A percentile compares a stretch with the other conserved stretches of the same genome.
Evolutionary conservation across 2,329 filamentous ascomycete genomes (phyloP).

Genomic region (Davidsoniella eucalypti): DNA sequence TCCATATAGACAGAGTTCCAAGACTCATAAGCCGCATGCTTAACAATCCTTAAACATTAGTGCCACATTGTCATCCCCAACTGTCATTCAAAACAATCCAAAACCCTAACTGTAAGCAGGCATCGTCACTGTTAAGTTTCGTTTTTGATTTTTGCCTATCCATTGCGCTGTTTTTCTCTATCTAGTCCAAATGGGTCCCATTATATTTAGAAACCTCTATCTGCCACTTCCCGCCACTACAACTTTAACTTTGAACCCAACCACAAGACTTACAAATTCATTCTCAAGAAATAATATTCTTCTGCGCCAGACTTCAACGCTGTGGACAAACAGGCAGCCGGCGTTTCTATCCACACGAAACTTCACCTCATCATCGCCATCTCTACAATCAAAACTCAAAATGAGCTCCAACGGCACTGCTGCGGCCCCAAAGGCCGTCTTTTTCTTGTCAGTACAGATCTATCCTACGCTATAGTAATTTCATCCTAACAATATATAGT

Average conservation of each 20-base stretch:
- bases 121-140: not conserved
- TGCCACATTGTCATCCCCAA: not conserved
- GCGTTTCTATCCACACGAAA: too few species aligned
- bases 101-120: slow-evolving; percentile 3
- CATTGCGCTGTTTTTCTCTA: too few species aligned
- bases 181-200: too few species aligned
- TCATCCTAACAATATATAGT: slow-evolving; percentile 32
- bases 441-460: slow-evolving; percentile 26
- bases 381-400: not conserved
- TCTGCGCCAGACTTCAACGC: too few species aligned
- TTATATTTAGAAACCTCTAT: too few species aligned
- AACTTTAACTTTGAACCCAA: too few species aligned
- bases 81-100: not conserved
- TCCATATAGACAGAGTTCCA: too few species aligned
- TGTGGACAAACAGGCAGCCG: too few species aligned
- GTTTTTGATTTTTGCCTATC: too few species aligned
- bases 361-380: not conserved
- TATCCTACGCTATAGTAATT: not conserved
- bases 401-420: slow-evolving; percentile 1
- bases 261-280: too few species aligned
- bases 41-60: not conserved
- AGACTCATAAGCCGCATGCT: not conserved
- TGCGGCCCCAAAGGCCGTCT: slow-evolving; percentile 21
- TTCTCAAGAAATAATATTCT: too few species aligned
- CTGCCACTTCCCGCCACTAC: too few species aligned